Base-by-base conservation (phyloP, 805 yeast genomes). In the Wickerhamiella parazyma region DNA sequence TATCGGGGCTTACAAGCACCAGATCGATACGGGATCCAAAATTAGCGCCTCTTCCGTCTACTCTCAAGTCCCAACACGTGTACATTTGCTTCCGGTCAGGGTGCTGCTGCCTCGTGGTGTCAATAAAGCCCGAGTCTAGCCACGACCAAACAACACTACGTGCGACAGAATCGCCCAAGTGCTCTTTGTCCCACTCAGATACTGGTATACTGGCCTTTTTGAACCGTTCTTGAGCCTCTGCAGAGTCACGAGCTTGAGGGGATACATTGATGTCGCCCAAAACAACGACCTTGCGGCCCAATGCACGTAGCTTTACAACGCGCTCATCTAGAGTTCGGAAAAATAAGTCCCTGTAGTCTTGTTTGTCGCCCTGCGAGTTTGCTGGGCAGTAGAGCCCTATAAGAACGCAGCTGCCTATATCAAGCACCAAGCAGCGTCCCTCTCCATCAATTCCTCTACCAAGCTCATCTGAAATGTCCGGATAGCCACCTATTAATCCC, bases 221-320 rank as follows among this genome's bases (percentile, higher is more conserved):
- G 6, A 71, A 62, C 19, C 67, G 70, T 33, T 66, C 69, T 7
- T 80, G 67, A 1, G 68, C 66, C 46, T 81, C 93, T 1, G 93
- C 96, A 46, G 78, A 76, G 56, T 89, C 98, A 5, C 81, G 76
- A 37, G 82, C 61, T 59, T 86, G 91, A 12, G 84, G 66, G 4
- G 86, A 69, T 2, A 89, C 79, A 55, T 89, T 89, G 12, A 89
- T 70, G 57, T 89, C 98, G 2, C 98, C 98, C 75, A 89, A 68
- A 0, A 91, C 62, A 1, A 89, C 65, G 4, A 89, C 86, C 11
- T 73, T 61, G 51, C 87, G 80, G 0, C 84, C 84, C 48, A 64
- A 34, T n/a, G 44, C 49, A 1, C 52, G 51, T 44, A 89, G 64
- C 29, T 69, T 70, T 26, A 71, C 61, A 14, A 82, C 71, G 36